Conservation (phyloP, 495 filamentous ascomycete genomes). For the Cercophora newfieldiana region DNA sequence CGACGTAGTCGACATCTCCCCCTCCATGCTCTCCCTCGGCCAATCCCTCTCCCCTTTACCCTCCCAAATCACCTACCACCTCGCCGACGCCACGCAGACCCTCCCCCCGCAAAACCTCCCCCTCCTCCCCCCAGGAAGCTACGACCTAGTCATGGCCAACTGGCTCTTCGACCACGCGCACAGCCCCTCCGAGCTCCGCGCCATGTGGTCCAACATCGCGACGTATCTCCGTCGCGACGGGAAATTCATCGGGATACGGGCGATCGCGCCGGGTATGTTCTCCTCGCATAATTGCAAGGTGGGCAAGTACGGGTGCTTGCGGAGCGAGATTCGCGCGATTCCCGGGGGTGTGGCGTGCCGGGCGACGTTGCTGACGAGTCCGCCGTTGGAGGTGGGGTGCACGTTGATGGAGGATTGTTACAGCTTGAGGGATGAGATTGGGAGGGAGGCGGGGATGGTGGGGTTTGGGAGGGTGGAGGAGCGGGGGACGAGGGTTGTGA, state of each 20-base stretch:
- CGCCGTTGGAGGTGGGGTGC: background rate
- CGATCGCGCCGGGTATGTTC: constrained; percentile 17
- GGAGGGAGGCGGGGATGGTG: constrained; percentile 19
- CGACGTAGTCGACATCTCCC: constrained; percentile 1
- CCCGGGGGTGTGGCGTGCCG: constrained; percentile 24
- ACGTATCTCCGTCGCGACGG: constrained; percentile 27
- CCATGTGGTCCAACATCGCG: constrained; percentile 28
- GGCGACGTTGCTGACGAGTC: background rate
- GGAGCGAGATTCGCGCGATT: constrained; percentile 14
- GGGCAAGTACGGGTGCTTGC: constrained; percentile 19
- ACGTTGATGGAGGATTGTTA: constrained; percentile 1
- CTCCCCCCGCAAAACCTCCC: background rate
- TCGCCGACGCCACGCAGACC: background rate
- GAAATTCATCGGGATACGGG: constrained; percentile 23
- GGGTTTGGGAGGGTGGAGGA: constrained; percentile 20
- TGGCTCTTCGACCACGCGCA: constrained; percentile 26
- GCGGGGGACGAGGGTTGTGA: constrained; percentile 20
- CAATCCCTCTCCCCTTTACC: background rate
- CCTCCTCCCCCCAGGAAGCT: constrained; percentile 2
- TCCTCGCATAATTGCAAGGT: background rate
- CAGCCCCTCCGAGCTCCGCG: constrained; percentile 19
- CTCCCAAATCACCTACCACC: background rate
- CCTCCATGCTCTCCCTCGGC: background rate
- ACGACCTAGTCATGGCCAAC: constrained; percentile 29
- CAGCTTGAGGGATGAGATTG: constrained; percentile 21